Evolutionary conservation across 2,329 filamentous ascomycete species (phyloP).

Genomic region (Talaromyces islandicus): DNA sequence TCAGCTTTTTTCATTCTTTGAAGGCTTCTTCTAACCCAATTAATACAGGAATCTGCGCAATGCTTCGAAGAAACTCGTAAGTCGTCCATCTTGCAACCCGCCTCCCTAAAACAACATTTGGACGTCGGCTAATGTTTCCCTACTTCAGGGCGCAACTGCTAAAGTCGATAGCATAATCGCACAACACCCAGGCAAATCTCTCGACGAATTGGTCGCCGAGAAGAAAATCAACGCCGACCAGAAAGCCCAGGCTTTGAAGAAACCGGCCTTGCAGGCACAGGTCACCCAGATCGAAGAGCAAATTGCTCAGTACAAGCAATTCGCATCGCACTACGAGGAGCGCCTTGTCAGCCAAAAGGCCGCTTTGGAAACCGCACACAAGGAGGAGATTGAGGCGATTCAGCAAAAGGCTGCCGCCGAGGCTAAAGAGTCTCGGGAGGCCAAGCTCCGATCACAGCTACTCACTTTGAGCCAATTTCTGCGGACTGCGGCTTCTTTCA

Average conservation of each 20-base stretch:
- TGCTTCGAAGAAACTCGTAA: slow-evolving; percentile 87
- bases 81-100: slow-evolving; percentile 28
- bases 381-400: slow-evolving; percentile 49
- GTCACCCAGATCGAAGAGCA: slow-evolving; percentile 56
- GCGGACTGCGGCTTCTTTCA: slow-evolving; percentile 55
- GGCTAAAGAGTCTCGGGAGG: slow-evolving; percentile 41
- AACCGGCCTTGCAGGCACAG: slow-evolving; percentile 53
- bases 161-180: slow-evolving; percentile 57
- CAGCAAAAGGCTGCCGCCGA: slow-evolving; percentile 47
- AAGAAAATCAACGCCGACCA: slow-evolving; percentile 63
- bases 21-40: not conserved
- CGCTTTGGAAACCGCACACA: slow-evolving; percentile 49
- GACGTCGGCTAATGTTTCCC: slow-evolving; percentile 15
- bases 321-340: slow-evolving; percentile 54
- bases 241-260: slow-evolving; percentile 58
- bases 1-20: not conserved
- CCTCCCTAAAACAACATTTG: not conserved
- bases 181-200: slow-evolving; percentile 53
- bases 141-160: slow-evolving; percentile 47
- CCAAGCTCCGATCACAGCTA: slow-evolving; percentile 49
- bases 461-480: slow-evolving; percentile 58
- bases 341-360: slow-evolving; percentile 52
- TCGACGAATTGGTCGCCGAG: slow-evolving; percentile 57
- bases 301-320: slow-evolving; percentile 53
- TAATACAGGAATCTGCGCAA: slow-evolving; percentile 74